phyloP scores from a whole-genome alignment of 2,329 filamentous ascomycete genomes.

The Claviceps paspali region DNA sequence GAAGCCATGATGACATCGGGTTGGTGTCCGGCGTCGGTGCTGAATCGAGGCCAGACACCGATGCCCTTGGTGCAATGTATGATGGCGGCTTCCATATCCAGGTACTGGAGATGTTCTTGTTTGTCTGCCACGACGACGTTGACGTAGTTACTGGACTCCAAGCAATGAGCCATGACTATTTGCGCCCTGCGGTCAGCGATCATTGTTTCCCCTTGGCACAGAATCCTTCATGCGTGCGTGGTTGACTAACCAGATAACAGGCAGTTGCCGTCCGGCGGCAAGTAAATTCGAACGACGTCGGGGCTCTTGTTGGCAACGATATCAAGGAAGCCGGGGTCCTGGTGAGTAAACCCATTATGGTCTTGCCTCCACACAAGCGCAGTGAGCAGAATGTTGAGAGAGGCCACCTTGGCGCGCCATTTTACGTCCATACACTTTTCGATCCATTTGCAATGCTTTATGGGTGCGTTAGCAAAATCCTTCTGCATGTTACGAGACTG shows the following conservation, averaged over 20 bases:
- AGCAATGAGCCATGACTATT: constrained; percentile 53
- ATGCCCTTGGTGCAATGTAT: constrained; percentile 66
- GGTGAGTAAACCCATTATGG: constrained; percentile 72
- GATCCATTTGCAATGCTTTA: constrained; percentile 66
- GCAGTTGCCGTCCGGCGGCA: constrained; percentile 67
- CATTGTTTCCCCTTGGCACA: too few species aligned
- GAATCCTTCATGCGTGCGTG: too few species aligned
- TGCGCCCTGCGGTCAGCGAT: too few species aligned
- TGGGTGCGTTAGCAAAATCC: constrained; percentile 6
- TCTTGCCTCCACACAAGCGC: constrained; percentile 71
- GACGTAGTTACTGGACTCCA: constrained; percentile 61
- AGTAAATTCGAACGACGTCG: constrained; percentile 66
- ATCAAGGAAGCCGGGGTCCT: constrained; percentile 67
- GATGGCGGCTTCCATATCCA: constrained; percentile 57
- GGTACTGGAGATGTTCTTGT: constrained; percentile 61
- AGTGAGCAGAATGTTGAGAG: constrained; percentile 66
- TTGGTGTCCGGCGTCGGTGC: constrained; percentile 51
- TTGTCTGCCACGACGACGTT: constrained; percentile 72
- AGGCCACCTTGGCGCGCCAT: constrained; percentile 59
- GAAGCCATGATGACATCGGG: constrained; percentile 65
- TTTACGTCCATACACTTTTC: constrained; percentile 69
- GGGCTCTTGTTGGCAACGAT: constrained; percentile 68
- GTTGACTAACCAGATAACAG: constrained; percentile 42
- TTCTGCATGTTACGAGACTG: too few species aligned
- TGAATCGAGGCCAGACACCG: constrained; percentile 65